Percentiles rank a stretch among this genome's conserved stretches.
Conservation (phyloP, 139 green algal species). For the Eudorina sp. region DNA sequence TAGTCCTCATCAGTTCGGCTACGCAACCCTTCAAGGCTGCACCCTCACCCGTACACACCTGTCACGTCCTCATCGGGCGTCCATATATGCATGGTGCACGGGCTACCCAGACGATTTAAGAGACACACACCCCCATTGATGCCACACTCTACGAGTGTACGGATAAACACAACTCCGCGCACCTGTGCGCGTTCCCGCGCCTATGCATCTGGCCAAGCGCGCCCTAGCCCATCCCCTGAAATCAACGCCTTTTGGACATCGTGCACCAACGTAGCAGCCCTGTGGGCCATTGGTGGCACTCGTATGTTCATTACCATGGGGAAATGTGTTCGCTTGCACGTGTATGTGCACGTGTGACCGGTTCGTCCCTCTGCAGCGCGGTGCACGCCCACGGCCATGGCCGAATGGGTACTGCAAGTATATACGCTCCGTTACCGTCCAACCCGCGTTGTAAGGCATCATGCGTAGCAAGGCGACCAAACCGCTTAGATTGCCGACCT, state of each 20-base stretch:
- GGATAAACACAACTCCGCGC: neutral
- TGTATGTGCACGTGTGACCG: neutral
- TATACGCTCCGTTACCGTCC: neutral
- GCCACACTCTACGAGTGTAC: neutral
- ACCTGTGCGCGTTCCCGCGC: neutral
- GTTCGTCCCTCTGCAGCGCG: neutral
- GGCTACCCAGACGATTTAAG: too few relatives aligned
- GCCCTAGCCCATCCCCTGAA: too few relatives aligned
- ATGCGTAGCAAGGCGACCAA: too few relatives aligned
- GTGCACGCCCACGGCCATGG: neutral
- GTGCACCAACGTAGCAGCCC: too few relatives aligned
- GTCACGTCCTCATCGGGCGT: too few relatives aligned
- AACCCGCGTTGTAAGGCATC: too few relatives aligned
- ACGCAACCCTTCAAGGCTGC: too few relatives aligned
- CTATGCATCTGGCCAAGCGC: too few relatives aligned
- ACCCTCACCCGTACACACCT: too few relatives aligned
- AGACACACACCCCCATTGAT: constrained; percentile 6
- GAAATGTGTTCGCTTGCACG: neutral
- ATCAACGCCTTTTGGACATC: too few relatives aligned
- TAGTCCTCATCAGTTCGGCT: too few relatives aligned
- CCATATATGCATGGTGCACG: too few relatives aligned
- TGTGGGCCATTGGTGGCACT: neutral
- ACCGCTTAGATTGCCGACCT: constrained; percentile 7
- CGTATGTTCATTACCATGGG: neutral
- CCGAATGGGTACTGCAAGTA: neutral